These are phyloP conservation scores for Celoporthe dispersa DNA, from an alignment of 2,329 filamentous ascomycete genomes.

Conservation along the genomic window DNA sequence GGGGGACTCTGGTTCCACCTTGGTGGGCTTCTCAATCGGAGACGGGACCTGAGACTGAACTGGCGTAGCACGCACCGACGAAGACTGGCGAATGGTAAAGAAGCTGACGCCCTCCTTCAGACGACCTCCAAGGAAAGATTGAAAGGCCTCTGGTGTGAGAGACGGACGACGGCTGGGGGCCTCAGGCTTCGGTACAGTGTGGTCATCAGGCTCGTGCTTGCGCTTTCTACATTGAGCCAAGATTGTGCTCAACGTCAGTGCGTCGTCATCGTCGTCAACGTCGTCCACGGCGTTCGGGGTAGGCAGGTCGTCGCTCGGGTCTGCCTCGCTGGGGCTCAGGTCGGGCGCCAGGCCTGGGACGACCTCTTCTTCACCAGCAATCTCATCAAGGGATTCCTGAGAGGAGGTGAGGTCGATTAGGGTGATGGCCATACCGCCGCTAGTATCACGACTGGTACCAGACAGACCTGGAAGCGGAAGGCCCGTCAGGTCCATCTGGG, in stretches of 20 bases:
- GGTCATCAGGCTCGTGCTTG: neutral
- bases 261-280: neutral
- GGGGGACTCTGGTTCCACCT: neutral
- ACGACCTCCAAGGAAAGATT: neutral
- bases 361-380: conserved; percentile 8
- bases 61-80: neutral
- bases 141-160: neutral
- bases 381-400: neutral
- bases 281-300: neutral
- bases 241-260: neutral
- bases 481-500: neutral
- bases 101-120: neutral
- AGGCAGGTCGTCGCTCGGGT: neutral
- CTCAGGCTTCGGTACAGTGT: neutral
- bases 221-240: conserved; percentile 14
- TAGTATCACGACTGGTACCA: neutral
- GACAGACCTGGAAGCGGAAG: neutral
- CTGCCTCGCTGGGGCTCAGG: neutral
- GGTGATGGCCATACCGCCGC: too few species aligned
- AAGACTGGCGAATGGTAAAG: neutral
- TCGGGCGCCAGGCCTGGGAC: conserved; percentile 7
- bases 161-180: too few species aligned
- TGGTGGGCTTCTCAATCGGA: neutral
- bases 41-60: neutral
- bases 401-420: conserved; percentile 5